phyloP scores from a whole-genome alignment of 2,329 filamentous ascomycete genomes.

The Fusarium secorum region DNA sequence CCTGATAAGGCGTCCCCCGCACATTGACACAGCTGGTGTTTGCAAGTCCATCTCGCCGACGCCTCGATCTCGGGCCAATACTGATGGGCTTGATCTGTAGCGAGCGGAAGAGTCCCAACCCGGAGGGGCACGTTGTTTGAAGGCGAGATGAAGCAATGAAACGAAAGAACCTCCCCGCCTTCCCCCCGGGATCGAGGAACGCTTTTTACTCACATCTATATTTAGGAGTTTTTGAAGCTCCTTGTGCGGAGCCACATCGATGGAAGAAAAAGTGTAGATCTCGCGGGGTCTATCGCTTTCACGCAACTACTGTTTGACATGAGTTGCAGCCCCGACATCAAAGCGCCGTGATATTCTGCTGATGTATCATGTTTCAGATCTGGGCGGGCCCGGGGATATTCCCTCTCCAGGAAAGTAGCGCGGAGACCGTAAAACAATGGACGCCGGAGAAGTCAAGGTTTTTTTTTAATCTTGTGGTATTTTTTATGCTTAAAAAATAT shows the following conservation, averaged over 20 bases:
- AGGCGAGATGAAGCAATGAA: too few relatives aligned
- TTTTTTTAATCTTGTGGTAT: background rate
- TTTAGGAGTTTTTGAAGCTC: background rate
- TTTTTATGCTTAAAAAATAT: background rate
- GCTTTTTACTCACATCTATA: too few relatives aligned
- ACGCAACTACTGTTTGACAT: background rate
- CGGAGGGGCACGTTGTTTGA: too few relatives aligned
- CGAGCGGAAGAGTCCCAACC: too few relatives aligned
- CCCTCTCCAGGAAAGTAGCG: background rate
- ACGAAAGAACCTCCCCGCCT: too few relatives aligned
- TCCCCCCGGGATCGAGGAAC: too few relatives aligned
- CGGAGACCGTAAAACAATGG: background rate
- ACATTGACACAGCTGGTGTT: too few relatives aligned
- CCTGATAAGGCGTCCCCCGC: too few relatives aligned
- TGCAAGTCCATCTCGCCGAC: too few relatives aligned
- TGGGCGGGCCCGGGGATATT: background rate
- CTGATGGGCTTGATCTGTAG: too few relatives aligned
- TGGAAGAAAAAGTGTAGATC: background rate
- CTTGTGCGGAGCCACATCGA: background rate
- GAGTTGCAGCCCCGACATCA: background rate
- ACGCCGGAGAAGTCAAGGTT: background rate
- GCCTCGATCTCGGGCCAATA: too few relatives aligned
- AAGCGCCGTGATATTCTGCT: background rate
- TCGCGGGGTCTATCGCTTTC: background rate
- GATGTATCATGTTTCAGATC: background rate